Evolutionary conservation across 371 early-diverging fungal genomes (phyloP).

Genomic region (Mortierella sp.): DNA sequence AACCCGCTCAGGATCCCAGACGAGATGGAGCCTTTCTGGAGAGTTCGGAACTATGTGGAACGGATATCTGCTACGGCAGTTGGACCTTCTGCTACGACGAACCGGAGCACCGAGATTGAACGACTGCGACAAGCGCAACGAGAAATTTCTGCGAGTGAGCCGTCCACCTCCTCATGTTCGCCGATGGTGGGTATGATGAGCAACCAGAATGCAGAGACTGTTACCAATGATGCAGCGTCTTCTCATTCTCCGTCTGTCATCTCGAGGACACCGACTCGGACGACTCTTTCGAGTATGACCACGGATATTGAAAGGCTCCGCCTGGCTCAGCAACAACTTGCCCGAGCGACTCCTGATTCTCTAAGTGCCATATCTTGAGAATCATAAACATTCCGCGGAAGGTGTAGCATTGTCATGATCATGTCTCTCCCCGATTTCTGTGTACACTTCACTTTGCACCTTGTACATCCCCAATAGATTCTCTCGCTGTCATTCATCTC

Average conservation of each 20-base stretch:
- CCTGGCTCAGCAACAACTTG: neutral
- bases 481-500: no score
- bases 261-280: neutral
- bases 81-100: neutral
- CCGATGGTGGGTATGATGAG: neutral
- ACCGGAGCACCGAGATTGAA: neutral
- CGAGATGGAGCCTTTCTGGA: constrained; percentile 31
- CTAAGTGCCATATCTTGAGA: no score
- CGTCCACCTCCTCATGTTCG: neutral
- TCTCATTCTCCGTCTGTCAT: neutral
- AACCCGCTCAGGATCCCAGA: constrained; percentile 32
- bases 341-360: neutral
- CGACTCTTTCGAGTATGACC: constrained; percentile 24
- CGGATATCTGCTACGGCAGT: neutral
- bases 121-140: neutral
- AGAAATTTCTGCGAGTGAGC: neutral
- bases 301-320: constrained; percentile 20
- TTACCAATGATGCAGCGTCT: no score
- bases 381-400: no score
- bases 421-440: no score
- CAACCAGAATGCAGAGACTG: neutral
- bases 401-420: no score
- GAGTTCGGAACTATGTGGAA: constrained; percentile 22
- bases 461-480: no score
- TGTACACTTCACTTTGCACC: no score